These are phyloP conservation scores for Aspergillus quadrilineatus DNA, from an alignment of 2,329 filamentous ascomycete species.

Conservation along the genomic window DNA sequence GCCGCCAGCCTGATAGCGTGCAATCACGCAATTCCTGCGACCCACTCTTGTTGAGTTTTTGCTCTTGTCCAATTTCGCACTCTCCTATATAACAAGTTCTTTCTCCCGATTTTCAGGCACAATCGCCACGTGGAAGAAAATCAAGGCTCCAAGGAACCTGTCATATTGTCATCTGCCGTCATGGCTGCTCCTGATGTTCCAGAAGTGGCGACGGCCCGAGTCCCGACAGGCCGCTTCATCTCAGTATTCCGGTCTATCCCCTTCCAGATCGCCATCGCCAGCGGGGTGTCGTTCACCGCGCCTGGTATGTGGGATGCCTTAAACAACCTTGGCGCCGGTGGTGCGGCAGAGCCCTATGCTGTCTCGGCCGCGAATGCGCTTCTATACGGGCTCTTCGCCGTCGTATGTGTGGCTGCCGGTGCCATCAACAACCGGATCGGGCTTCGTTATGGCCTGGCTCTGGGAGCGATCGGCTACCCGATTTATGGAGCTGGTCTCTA, in stretches of 20 bases:
- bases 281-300: conserved; percentile 15
- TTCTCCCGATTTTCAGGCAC: background rate
- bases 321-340: conserved; percentile 15
- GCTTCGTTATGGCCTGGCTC: conserved; percentile 9
- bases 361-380: conserved; percentile 13
- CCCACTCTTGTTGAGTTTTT: background rate
- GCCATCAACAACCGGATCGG: conserved; percentile 17
- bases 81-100: background rate
- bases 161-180: background rate
- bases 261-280: conserved; percentile 17
- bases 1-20: background rate
- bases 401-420: conserved; percentile 14
- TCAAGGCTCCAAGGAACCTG: background rate
- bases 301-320: conserved; percentile 17
- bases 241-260: conserved; percentile 11
- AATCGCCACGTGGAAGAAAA: background rate
- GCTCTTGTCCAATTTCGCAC: background rate
- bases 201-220: background rate
- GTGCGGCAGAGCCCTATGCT: conserved; percentile 15
- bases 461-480: conserved; percentile 13
- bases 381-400: conserved; percentile 11
- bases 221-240: background rate
- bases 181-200: background rate
- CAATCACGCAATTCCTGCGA: background rate
- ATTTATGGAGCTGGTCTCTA: conserved; percentile 15